A percentile compares a stretch with the other conserved stretches of the same genome.
phyloP scores from a whole-genome alignment of 352 stramenopile genomes.

The Phytophthora uliginosa region DNA sequence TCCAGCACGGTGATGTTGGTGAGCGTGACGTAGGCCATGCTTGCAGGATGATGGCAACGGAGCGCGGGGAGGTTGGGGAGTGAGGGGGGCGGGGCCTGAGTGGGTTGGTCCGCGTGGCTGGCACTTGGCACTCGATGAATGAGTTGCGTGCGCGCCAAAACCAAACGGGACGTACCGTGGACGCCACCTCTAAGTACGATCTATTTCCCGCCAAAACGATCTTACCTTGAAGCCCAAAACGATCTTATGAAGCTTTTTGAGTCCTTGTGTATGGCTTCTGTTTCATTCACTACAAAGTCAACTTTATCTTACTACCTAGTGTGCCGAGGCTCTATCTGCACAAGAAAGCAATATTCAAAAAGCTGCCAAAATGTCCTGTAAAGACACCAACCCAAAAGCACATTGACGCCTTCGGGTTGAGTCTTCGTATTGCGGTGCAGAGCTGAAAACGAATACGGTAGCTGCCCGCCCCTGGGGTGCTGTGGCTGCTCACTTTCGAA shows the following conservation, averaged over 20 bases:
- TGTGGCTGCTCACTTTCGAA: constrained; percentile 20
- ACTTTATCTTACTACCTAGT: constrained; percentile 21
- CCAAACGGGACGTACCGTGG: constrained; percentile 18
- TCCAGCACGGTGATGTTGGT: constrained; percentile 98
- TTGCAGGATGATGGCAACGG: not conserved
- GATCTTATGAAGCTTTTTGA: too few relatives aligned
- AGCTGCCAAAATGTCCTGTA: constrained; percentile 21
- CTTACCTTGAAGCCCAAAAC: not conserved
- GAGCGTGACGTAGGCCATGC: constrained; percentile 91
- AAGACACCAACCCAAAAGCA: not conserved
- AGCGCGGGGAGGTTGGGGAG: constrained; percentile 19
- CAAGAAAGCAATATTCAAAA: constrained; percentile 33
- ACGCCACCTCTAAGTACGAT: constrained; percentile 28
- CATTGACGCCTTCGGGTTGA: not conserved
- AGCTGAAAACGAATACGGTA: not conserved
- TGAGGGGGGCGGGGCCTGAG: not conserved
- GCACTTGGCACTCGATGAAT: constrained; percentile 22
- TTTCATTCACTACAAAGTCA: constrained; percentile 15
- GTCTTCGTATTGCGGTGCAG: not conserved
- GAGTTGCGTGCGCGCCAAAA: constrained; percentile 34
- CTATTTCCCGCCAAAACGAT: constrained; percentile 27
- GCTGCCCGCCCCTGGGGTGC: not conserved
- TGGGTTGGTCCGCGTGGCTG: constrained; percentile 9
- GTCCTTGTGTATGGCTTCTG: not conserved
- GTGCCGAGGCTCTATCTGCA: constrained; percentile 23